Base-by-base conservation (phyloP, 176 grass and related monocot species). In the Tillandsia leiboldiana region DNA sequence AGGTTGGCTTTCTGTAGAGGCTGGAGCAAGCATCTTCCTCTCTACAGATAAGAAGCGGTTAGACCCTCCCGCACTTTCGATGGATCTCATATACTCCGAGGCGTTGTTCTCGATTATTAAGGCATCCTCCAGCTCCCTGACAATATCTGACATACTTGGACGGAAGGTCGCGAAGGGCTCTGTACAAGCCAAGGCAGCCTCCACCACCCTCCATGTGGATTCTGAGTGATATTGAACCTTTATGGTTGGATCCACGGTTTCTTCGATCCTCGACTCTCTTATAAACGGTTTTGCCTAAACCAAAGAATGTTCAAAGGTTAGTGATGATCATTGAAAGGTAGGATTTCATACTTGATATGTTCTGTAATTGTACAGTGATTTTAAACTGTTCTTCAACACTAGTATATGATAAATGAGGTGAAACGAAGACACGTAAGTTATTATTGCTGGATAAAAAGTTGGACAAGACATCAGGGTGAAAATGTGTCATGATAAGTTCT, bases 41-140 rank as follows among this genome's bases (percentile, higher is more conserved):
- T 91, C 81, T 17, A 84, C 27, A 65, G 84, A 81, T 29, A 75
- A 64, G 50, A 81, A 82, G 48, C 88, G 84, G 48, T 91, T 91
- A 14, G 88, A 91, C 2, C 88, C 83, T 13, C 87, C 88, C 0
- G 53, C 73, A 68, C 88, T 91, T 59, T 91, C 88, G 9, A 87
- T 87, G 75, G 88, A 91, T 22, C 78, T 81, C 88, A 91, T 87
- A 75, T 91, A 91, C 84, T 87, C 88, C 0, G 88, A 91, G 0
- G 88, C 84, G 0, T 91, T 91, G 58, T 87, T 87, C 68, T 91
- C 88, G 6, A 91, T 91, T 70, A 87, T 91, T 64, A 91, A 48
- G 29, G 88, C 81, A 66, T 91, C 88, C 72, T 91, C 88, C 10
- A 91, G 72, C 75, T 91, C 88, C 13, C 88, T 77, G 22, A 75